Evolutionary conservation across 2,329 filamentous ascomycete species (phyloP).

Genomic region (Parafenestella ontariensis): DNA sequence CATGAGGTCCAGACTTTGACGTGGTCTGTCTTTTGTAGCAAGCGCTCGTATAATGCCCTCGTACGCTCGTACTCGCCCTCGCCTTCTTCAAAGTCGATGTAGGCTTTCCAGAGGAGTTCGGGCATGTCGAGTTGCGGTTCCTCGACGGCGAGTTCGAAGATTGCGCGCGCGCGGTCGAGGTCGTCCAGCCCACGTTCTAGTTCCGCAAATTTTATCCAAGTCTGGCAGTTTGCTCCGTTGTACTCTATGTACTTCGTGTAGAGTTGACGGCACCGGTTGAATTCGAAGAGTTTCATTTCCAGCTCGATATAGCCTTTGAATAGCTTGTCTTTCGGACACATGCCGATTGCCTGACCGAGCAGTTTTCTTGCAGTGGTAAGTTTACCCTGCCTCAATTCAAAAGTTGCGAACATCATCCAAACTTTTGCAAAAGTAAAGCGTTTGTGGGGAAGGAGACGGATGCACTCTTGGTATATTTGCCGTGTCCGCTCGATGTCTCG

Average conservation of each 20-base stretch:
- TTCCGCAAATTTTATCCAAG: conserved; percentile 96
- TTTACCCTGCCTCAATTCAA: conserved; percentile 87
- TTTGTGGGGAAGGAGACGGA: conserved; percentile 90
- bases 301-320: conserved; percentile 94
- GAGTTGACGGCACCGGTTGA: conserved; percentile 85
- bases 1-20: conserved; percentile 99
- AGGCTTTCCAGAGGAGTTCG: conserved; percentile 95
- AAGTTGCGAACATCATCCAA: conserved; percentile 92
- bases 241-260: conserved; percentile 95
- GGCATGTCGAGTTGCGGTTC: conserved; percentile 94
- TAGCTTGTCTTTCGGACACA: conserved; percentile 94
- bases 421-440: conserved; percentile 97
- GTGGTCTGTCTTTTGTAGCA: conserved; percentile 94
- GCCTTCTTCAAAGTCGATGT: conserved; percentile 98
- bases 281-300: conserved; percentile 93
- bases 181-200: conserved; percentile 92
- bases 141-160: conserved; percentile 87
- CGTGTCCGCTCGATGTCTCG: conserved; percentile 79
- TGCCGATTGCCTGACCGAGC: conserved; percentile 86
- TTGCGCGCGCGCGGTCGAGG: conserved; percentile 82
- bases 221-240: conserved; percentile 88
- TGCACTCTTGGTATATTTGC: conserved; percentile 88
- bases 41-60: conserved; percentile 82
- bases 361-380: conserved; percentile 84
- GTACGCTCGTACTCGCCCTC: conserved; percentile 89